Evolutionary conservation across 805 yeast species (phyloP).

Genomic region (Middelhovenomyces tepae): DNA sequence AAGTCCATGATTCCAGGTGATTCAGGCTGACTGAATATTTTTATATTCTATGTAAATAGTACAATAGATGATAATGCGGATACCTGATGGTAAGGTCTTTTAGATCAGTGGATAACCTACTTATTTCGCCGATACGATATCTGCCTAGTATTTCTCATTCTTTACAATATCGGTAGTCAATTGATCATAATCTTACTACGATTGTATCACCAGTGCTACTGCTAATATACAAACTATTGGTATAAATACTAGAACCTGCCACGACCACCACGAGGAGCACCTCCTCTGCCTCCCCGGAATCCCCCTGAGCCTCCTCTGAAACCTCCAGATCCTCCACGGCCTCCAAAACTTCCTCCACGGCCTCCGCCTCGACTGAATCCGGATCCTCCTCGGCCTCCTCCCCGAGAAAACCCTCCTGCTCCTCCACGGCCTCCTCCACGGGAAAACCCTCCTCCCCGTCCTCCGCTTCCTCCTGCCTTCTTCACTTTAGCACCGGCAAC

Average conservation of each 20-base stretch:
- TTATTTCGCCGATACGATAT: too few species aligned
- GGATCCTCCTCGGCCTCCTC: conserved; percentile 39
- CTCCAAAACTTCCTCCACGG: conserved; percentile 27
- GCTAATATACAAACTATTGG: too few species aligned
- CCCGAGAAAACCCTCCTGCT: conserved; percentile 35
- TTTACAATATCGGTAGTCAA: too few species aligned
- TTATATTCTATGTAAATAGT: too few species aligned
- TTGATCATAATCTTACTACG: too few species aligned
- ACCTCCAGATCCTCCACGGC: conserved; percentile 32
- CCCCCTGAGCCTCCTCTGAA: conserved; percentile 18
- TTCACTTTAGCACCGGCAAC: conserved; percentile 60
- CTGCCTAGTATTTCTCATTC: too few species aligned
- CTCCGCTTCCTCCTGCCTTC: conserved; percentile 40
- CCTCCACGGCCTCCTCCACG: conserved; percentile 35
- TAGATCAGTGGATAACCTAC: too few species aligned
- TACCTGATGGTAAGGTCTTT: too few species aligned
- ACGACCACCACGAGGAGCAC: conserved; percentile 29
- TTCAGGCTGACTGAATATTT: too few species aligned
- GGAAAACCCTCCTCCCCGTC: conserved; percentile 40
- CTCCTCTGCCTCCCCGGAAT: conserved; percentile 23
- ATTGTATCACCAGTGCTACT: too few species aligned
- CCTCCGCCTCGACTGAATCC: conserved; percentile 35
- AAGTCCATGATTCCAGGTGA: too few species aligned
- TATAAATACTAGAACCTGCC: conserved; percentile 21
- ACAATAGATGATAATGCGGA: too few species aligned